Evolutionary conservation across 2,329 filamentous ascomycete species (phyloP), one percentile per base, ranked within the genome.

Genomic region (Aspergillus chevalieri): DNA sequence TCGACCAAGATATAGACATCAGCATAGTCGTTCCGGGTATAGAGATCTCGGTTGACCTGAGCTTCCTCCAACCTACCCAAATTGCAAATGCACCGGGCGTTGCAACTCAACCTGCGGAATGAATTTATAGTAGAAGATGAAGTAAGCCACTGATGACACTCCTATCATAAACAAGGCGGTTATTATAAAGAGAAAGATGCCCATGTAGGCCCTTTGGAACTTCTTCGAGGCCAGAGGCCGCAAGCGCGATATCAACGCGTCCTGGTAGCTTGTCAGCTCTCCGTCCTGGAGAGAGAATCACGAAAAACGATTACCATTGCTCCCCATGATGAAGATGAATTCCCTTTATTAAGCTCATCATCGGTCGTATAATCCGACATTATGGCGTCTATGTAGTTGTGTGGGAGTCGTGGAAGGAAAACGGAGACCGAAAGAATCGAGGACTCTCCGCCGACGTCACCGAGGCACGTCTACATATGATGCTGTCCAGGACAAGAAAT

Each of bases 81-180:
- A 87, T 66, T 87, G 83, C 17, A 88, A 70, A 68, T 87, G 81
- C 6, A 87, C 74, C 4, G 76, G 72, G n/a, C 79, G 75, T 52
- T 78, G 71, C 52, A 87, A 75, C 48, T 82, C 80, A 55, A 84
- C 79, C 47, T 81, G 78, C 1, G 85, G 85, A 19, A 89, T 80
- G 68, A 83, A 87, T 53, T 77, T 78, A 66, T 78, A 77, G 72
- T 88, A 88, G 70, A 89, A 87, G 15, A 84, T 69, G 33, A 74
- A 73, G 63, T 87, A 88, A 30, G 83, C 82, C 36, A 80, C 62
- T 6, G 78, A 68, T 5, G 85, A 83, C 17, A 82, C 65, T 34
- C 72, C 75, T 41, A 86, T 69, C 46, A 88, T 76, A 38, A 79
- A 55, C 14, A 78, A 56, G 3, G 78, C 78, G 19, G 82, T 74